Percentiles rank a stretch among this genome's conserved stretches.
phyloP scores from a whole-genome alignment of 805 yeast species.

The Candida multigemmis region DNA sequence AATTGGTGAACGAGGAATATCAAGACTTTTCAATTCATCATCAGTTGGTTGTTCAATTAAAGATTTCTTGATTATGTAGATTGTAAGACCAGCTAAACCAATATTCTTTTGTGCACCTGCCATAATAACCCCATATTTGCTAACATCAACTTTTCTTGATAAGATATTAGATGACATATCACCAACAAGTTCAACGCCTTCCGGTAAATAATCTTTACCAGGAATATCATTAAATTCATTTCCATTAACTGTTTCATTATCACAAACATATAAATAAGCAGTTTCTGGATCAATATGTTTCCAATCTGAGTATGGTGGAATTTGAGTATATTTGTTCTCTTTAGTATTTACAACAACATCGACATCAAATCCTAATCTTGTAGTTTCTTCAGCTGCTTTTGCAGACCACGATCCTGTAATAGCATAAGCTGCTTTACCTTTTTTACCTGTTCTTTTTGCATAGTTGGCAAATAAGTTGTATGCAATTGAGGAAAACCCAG shows the following conservation, averaged over 20 bases:
- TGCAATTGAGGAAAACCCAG: constrained; percentile 84
- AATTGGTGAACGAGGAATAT: constrained; percentile 78
- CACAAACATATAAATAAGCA: constrained; percentile 86
- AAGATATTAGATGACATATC: constrained; percentile 93
- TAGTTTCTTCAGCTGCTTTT: constrained; percentile 82
- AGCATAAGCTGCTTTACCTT: constrained; percentile 77
- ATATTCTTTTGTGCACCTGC: constrained; percentile 99
- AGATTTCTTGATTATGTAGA: constrained; percentile 80
- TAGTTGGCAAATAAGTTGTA: constrained; percentile 73
- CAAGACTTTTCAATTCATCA: constrained; percentile 46
- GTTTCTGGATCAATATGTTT: constrained; percentile 44
- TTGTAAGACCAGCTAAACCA: constrained; percentile 91
- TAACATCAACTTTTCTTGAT: constrained; percentile 71
- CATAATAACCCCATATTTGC: constrained; percentile 80
- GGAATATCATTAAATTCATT: constrained; percentile 61
- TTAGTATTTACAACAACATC: constrained; percentile 63
- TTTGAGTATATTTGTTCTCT: constrained; percentile 48
- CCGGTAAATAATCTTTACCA: constrained; percentile 47
- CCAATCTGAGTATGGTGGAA: constrained; percentile 66
- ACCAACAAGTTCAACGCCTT: constrained; percentile 73
- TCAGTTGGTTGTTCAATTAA: constrained; percentile 62
- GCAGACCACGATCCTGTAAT: constrained; percentile 93
- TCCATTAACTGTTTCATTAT: constrained; percentile 96
- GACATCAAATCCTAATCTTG: constrained; percentile 69
- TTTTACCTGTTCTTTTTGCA: constrained; percentile 62